A percentile compares a stretch with the other conserved stretches of the same genome.
Conservation (phyloP, 805 yeast genomes). For the Cyberlindnera veronae region DNA sequence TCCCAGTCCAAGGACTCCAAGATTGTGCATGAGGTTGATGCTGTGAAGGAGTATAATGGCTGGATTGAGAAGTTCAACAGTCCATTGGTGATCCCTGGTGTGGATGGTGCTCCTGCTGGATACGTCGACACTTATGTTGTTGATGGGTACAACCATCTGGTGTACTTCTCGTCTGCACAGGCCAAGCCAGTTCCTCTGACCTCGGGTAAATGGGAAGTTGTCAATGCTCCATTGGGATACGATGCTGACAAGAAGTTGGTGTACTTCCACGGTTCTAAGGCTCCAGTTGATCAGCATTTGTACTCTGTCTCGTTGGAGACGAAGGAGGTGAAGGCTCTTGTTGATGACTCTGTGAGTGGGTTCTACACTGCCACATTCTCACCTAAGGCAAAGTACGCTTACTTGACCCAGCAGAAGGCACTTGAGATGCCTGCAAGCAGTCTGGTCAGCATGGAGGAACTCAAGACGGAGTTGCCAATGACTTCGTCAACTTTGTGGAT, state of each 20-base stretch:
- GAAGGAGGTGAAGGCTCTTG: constrained; percentile 34
- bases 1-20: constrained; percentile 29
- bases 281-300: constrained; percentile 28
- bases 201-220: constrained; percentile 85
- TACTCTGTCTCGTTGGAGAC: constrained; percentile 17
- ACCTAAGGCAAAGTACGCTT: constrained; percentile 62
- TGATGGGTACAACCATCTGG: constrained; percentile 70
- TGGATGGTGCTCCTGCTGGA: constrained; percentile 44
- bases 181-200: constrained; percentile 57
- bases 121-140: constrained; percentile 77
- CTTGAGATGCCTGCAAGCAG: constrained; percentile 64
- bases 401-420: constrained; percentile 73
- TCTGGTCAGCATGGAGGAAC: constrained; percentile 46
- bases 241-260: constrained; percentile 48
- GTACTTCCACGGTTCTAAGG: constrained; percentile 65
- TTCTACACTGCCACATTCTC: constrained; percentile 71
- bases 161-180: constrained; percentile 63
- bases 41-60: constrained; percentile 45
- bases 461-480: constrained; percentile 3
- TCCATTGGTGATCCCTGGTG: constrained; percentile 52
- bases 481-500: constrained; percentile 10
- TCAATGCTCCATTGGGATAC: constrained; percentile 52
- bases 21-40: constrained; percentile 44
- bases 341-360: constrained; percentile 52
- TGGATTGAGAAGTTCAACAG: constrained; percentile 77